These are phyloP conservation scores for Scleromitrula shiraiana DNA, from an alignment of 2,329 filamentous ascomycete species.

Conservation along the genomic window DNA sequence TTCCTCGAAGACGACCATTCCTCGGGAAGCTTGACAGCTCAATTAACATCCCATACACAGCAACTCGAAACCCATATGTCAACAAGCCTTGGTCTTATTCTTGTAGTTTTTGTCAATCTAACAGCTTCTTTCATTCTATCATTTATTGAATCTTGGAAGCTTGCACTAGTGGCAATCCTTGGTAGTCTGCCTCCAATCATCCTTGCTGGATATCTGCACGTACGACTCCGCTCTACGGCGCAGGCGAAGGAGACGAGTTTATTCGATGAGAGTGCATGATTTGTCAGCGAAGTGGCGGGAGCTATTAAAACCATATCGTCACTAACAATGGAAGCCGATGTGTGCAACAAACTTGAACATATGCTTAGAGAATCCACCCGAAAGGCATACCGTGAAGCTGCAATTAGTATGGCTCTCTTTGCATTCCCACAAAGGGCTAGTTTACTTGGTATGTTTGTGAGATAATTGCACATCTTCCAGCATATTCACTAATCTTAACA, in stretches of 20 bases:
- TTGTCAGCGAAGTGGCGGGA: neutral
- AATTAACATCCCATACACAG: slow-evolving; percentile 28
- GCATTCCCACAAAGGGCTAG: slow-evolving; percentile 2
- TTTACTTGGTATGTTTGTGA: neutral
- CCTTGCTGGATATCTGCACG: slow-evolving; percentile 9
- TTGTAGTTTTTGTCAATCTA: slow-evolving; percentile 1
- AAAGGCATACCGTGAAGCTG: neutral
- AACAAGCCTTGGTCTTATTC: neutral
- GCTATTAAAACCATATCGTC: neutral
- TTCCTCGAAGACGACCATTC: neutral
- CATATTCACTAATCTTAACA: neutral
- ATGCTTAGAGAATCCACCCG: neutral
- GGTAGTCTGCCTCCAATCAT: slow-evolving; percentile 40
- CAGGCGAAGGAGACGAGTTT: neutral
- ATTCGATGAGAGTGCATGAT: neutral
- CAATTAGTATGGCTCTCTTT: neutral
- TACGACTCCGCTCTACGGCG: neutral
- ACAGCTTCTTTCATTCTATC: slow-evolving; percentile 30
- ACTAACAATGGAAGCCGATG: neutral
- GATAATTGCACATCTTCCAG: too few species aligned
- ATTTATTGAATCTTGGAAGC: slow-evolving; percentile 41
- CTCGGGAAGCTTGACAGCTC: slow-evolving; percentile 28
- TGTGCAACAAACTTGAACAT: neutral
- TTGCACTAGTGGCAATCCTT: slow-evolving; percentile 40
- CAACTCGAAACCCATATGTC: neutral